Conservation (phyloP, 257 asterid species). For the Nicotiana benthamiana region DNA sequence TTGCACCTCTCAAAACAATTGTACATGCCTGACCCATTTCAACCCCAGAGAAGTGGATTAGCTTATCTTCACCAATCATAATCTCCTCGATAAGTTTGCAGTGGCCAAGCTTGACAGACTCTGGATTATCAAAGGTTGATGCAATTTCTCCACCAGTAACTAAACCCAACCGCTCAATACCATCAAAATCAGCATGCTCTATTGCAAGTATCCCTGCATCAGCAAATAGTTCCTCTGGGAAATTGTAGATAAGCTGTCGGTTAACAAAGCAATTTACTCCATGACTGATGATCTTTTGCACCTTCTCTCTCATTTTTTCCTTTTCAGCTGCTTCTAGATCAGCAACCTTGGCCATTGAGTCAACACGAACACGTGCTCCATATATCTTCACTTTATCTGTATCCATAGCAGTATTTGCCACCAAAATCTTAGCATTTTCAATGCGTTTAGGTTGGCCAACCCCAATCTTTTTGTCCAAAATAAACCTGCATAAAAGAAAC, state of each 20-base stretch:
- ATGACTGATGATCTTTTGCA: conserved; percentile 78
- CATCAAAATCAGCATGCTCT: conserved; percentile 99
- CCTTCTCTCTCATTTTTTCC: conserved; percentile 93
- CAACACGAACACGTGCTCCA: conserved; percentile 99
- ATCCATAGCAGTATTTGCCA: conserved; percentile 97
- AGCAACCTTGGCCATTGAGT: conserved; percentile 97
- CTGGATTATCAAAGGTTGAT: conserved; percentile 93
- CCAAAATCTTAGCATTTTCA: conserved; percentile 90
- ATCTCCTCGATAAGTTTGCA: conserved; percentile 94
- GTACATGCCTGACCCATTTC: conserved; percentile 98
- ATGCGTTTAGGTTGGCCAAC: conserved; percentile 98
- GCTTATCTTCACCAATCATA: conserved; percentile 97
- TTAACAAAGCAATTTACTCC: conserved; percentile 95
- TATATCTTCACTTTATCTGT: conserved; percentile 96
- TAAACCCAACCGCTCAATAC: conserved; percentile 88
- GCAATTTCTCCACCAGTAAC: conserved; percentile 98
- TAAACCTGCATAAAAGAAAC: conserved; percentile 45
- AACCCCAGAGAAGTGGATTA: conserved; percentile 96
- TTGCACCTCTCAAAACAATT: conserved; percentile 90
- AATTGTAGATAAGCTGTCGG: conserved; percentile 89
- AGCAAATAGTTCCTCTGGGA: conserved; percentile 94
- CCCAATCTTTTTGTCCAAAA: conserved; percentile 92
- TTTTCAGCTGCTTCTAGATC: conserved; percentile 92
- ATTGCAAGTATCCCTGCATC: conserved; percentile 95
- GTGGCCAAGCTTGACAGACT: conserved; percentile 91